Base-by-base conservation (phyloP, 2,329 filamentous ascomycete genomes). In the Ampelomyces quisqualis region DNA sequence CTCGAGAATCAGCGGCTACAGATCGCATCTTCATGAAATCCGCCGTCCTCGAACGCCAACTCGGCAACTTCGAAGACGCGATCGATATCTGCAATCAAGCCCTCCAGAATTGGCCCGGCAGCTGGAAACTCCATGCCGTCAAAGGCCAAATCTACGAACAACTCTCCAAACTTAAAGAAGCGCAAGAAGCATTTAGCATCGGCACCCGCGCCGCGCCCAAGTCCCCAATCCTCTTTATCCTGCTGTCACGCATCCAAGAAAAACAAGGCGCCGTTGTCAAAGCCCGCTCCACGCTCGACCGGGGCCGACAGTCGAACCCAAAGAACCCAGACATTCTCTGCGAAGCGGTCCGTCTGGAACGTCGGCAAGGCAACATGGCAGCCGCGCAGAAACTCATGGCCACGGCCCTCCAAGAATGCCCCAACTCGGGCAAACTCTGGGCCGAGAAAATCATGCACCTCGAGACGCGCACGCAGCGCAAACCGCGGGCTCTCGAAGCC, bases 1-100 rank as follows among this genome's bases (percentile, higher is more conserved):
- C 93, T 15, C 83, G 93, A 39, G 82, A 87, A 43, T 86, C 95
- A 67, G 90, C 93, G 1, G 88, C 90, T 2, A 98, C 93, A 0
- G 93, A 97, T 62, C 86, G 93, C 32, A 90, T 98, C 6, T 98
- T 90, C 86, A 93, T 95, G 76, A 95, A 96, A 73, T 91, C 86
- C 57, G 89, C 93, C 8, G 88, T 90, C 0, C 95, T 95, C 60
- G 93, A 98, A 69, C 81, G 93, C 10, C 88, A 95, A 55, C 76
- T 88, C 15, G 86, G 84, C 40, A 85, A 93, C 56, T 76, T 77
- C 18, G 88, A 95, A 32, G 82, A 83, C 1, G 90, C 93, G 0
- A 77, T 98, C 10, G 87, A 94, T 58, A 82, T 98, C 8, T 88
- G 88, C 29, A 88, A 90, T 45, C 85, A 94, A 64, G 93, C 86